A percentile compares a stretch with the other conserved stretches of the same genome.
Evolutionary conservation across 2,329 filamentous ascomycete species (phyloP).

Genomic region (Rhynchosporium agropyri): DNA sequence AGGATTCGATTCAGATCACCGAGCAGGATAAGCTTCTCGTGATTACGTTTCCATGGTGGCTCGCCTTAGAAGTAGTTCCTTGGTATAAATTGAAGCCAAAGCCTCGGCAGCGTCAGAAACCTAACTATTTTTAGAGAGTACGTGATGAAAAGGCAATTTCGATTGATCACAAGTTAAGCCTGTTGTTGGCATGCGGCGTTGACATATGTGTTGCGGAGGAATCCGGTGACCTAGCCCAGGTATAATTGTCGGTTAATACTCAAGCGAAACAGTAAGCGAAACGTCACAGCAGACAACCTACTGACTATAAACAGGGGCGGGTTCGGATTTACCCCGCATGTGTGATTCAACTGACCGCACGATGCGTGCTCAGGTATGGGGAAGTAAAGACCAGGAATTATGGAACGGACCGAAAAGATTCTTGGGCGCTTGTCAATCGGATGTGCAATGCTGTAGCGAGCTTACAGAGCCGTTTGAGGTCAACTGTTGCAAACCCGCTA

Average conservation of each 20-base stretch:
- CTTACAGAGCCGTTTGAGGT: too few species aligned
- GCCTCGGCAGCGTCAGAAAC: neutral
- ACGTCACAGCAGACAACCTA: neutral
- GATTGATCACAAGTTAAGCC: too few species aligned
- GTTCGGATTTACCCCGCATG: slow-evolving; percentile 5
- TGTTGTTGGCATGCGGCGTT: neutral
- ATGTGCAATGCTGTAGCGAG: slow-evolving; percentile 6
- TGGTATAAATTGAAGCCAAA: neutral
- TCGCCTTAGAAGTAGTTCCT: neutral
- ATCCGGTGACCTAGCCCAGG: slow-evolving; percentile 5
- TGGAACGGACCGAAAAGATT: slow-evolving; percentile 9
- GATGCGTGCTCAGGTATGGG: slow-evolving; percentile 15
- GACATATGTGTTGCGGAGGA: neutral
- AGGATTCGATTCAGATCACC: neutral
- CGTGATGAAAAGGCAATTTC: too few species aligned
- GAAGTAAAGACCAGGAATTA: slow-evolving; percentile 6
- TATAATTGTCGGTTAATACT: neutral
- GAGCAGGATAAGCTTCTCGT: slow-evolving; percentile 3
- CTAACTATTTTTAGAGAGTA: neutral
- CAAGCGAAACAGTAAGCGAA: slow-evolving; percentile 8
- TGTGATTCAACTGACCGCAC: neutral
- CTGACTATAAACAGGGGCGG: neutral
- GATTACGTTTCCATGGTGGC: neutral
- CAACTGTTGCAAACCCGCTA: too few species aligned
- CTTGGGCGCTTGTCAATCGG: neutral